Evolutionary conservation across 179 eudicot genomes (phyloP).

Genomic region (Beta lomatogona): DNA sequence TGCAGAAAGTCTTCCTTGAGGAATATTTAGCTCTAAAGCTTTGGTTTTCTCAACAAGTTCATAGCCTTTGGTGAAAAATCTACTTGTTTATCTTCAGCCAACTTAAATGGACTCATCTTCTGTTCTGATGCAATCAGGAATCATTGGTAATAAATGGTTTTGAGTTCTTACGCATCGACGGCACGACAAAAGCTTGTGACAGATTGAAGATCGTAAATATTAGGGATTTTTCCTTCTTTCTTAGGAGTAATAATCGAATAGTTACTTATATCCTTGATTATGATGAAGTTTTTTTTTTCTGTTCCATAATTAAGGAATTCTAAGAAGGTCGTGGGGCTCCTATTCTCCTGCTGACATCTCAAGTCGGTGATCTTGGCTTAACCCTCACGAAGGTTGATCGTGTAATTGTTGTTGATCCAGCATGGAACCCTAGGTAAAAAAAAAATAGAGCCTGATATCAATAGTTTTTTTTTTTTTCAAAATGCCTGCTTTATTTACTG

Average conservation of each 20-base stretch:
- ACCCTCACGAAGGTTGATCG: conserved; percentile 96
- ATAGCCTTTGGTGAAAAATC: too few species aligned
- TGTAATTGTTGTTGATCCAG: too few species aligned
- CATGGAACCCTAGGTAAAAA: conserved; percentile 98
- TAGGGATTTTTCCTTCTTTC: conserved; percentile 31
- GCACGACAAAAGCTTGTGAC: conserved; percentile 96
- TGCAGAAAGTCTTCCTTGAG: too few species aligned
- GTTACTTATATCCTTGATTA: neutral
- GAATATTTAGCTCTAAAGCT: too few species aligned
- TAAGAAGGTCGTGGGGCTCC: conserved; percentile 94
- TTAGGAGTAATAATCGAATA: conserved; percentile 4
- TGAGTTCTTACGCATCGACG: conserved; percentile 85
- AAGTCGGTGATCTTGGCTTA: conserved; percentile 97
- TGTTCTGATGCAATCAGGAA: conserved; percentile 48
- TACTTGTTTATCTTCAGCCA: too few species aligned
- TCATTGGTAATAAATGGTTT: conserved; percentile 54
- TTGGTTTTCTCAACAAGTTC: too few species aligned
- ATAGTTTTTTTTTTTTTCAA: neutral
- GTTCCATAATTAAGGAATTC: conserved; percentile 60
- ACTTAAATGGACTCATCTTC: too few species aligned
- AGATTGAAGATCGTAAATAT: conserved; percentile 92
- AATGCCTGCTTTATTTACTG: neutral
- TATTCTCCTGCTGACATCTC: conserved; percentile 89
- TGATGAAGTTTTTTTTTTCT: conserved; percentile 4
- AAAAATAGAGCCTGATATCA: neutral